Conservation (phyloP, 176 grass and related monocot species). For the Musa troglodytarum region DNA sequence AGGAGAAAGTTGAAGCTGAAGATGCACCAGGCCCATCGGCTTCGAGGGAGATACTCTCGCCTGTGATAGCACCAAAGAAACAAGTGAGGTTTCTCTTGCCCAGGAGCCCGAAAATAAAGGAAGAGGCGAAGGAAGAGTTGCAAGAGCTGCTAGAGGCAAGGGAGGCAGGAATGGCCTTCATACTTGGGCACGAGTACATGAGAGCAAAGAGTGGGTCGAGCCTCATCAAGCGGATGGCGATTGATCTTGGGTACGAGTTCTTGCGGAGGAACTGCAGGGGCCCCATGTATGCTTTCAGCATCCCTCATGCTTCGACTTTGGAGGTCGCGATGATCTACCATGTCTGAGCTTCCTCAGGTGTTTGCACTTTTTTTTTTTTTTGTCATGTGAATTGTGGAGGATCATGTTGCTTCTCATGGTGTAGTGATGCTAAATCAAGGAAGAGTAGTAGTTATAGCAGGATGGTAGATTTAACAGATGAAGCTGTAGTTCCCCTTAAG, state of each 20-base stretch:
- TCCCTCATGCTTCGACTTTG: conserved; percentile 66
- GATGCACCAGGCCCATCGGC: conserved; percentile 26
- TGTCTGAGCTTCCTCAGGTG: conserved; percentile 28
- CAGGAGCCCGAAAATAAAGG: conserved; percentile 33
- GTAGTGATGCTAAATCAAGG: too few species aligned
- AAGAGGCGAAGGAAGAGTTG: conserved; percentile 39
- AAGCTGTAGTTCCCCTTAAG: too few species aligned
- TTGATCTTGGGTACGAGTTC: conserved; percentile 68
- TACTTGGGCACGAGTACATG: conserved; percentile 59
- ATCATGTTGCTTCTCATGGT: background rate
- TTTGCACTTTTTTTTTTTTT: background rate
- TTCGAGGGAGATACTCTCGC: conserved; percentile 6
- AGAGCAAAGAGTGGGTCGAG: conserved; percentile 65
- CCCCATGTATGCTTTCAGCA: conserved; percentile 34
- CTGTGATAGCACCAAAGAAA: conserved; percentile 13
- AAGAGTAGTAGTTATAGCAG: too few species aligned
- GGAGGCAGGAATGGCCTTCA: conserved; percentile 85
- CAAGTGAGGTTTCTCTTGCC: conserved; percentile 61
- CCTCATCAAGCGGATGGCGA: conserved; percentile 44
- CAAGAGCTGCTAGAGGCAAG: conserved; percentile 70
- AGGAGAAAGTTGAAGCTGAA: conserved; percentile 28
- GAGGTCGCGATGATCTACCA: conserved; percentile 93
- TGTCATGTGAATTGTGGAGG: background rate
- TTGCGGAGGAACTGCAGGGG: conserved; percentile 69
- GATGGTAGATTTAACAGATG: too few species aligned